Evolutionary conservation across 75 land plant species (phyloP), one percentile per base, ranked within the genome.

Genomic region (Cunninghamia lanceolata): DNA sequence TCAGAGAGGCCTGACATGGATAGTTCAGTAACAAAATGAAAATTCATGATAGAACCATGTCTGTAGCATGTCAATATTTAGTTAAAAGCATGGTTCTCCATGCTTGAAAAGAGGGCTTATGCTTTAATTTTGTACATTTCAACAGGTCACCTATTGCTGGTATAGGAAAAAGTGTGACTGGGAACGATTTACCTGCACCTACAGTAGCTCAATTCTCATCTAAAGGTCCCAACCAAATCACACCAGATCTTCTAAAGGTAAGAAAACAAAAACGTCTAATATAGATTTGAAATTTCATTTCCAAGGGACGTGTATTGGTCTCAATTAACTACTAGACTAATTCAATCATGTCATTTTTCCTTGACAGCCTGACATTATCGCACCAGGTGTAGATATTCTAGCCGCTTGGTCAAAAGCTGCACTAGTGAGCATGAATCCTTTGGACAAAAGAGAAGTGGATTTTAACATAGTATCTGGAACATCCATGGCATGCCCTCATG

Each of bases 381-480:
- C 85, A 25, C 85, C 78, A 21, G 80, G 80, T 2, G 70, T 66
- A 36, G 42, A 84, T 80, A 84, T 84, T 82, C 30, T 84, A 3
- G 85, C 85, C 32, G 79, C 85, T 35, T 84, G 85, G 81, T 14
- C 85, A 35, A 66, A 52, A 56, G 39, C 16, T 84, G 15, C 32
- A 39, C 0, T 16, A n/a, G 3, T 66, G 17, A 66, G 39, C 8
- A 0, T 9, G 46, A 9, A 35, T 2, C 14, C 21, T 14, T 9
- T 25, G 14, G 79, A 84, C 68, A 84, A 21, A 35, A 50, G 75
- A n/a, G 11, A 0, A 10, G 30, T 52, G 9, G 19, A 52, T 54
- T 84, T 15, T 28, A 66, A 84, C 76, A 84, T 84, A 25, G 15
- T 84, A 50, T 84, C 85, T 47, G 77, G 85, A 68, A 84, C 85